These are phyloP conservation scores for Trichoderma atrobrunneum DNA, from an alignment of 2,329 filamentous ascomycete genomes.

Conservation along the genomic window DNA sequence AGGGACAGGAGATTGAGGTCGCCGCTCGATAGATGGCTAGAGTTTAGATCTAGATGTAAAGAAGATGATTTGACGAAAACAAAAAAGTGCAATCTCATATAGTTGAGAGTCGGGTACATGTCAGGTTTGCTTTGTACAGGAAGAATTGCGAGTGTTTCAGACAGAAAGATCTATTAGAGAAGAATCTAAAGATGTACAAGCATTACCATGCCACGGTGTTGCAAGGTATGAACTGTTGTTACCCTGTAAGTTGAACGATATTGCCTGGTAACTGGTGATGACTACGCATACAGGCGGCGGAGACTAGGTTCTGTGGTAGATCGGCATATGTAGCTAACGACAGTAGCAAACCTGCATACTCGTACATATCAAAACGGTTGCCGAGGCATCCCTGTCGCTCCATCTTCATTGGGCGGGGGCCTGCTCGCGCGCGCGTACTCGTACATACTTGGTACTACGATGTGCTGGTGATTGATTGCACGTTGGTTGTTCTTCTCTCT, in stretches of 20 bases:
- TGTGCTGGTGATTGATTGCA: neutral
- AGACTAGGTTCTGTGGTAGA: neutral
- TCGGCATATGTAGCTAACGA: neutral
- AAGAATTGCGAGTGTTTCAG: neutral
- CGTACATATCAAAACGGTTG: neutral
- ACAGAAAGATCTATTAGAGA: neutral
- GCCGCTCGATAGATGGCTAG: conserved; percentile 30
- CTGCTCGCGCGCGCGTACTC: neutral
- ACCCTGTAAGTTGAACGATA: neutral
- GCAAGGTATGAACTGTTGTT: neutral
- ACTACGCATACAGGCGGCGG: neutral
- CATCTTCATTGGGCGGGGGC: neutral
- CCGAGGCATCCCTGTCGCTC: neutral
- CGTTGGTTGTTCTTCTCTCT: neutral
- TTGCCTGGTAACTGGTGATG: neutral
- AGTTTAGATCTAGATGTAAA: conserved; percentile 12
- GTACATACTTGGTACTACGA: neutral
- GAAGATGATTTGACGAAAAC: neutral
- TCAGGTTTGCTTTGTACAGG: neutral
- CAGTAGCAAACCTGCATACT: neutral
- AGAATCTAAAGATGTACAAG: neutral
- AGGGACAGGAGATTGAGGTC: conserved; percentile 65
- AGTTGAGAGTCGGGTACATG: neutral
- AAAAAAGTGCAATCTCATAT: neutral
- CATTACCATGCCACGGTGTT: neutral